Evolutionary conservation across 192 early-diverging fungal genomes (phyloP).

Genomic region (Gamsiella multidivaricata): DNA sequence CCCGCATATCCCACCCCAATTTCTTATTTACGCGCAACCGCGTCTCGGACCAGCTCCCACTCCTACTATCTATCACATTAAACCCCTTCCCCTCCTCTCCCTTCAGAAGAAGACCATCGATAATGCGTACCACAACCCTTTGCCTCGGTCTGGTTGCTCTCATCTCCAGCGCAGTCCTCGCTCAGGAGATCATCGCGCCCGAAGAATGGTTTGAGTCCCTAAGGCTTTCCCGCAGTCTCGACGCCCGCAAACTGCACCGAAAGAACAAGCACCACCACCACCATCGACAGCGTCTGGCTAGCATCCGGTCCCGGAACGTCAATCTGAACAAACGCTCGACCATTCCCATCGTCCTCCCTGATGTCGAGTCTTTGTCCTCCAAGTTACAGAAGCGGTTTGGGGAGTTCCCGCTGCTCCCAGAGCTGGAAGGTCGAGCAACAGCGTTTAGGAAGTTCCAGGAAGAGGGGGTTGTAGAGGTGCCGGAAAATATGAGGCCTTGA

Average conservation of each 20-base stretch:
- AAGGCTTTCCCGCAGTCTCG: constrained; percentile 23
- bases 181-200: constrained; percentile 32
- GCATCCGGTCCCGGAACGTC: not conserved
- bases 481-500: too few relatives aligned
- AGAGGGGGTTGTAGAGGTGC: too few relatives aligned
- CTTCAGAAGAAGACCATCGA: not conserved
- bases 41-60: too few relatives aligned
- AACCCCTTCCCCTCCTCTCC: too few relatives aligned
- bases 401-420: not conserved
- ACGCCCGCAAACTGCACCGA: constrained; percentile 7
- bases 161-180: constrained; percentile 4
- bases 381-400: not conserved
- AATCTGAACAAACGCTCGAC: not conserved
- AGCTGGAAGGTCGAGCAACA: constrained; percentile 15
- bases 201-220: constrained; percentile 47
- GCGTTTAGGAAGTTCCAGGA: constrained; percentile 14
- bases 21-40: too few relatives aligned
- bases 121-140: not conserved
- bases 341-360: not conserved
- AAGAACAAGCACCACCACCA: constrained; percentile 2
- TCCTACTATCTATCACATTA: too few relatives aligned
- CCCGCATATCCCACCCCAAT: too few relatives aligned
- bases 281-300: not conserved
- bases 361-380: not conserved
- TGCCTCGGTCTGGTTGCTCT: not conserved